phyloP scores from a whole-genome alignment of 441 rosid genomes.

The Gossypium armourianum region DNA sequence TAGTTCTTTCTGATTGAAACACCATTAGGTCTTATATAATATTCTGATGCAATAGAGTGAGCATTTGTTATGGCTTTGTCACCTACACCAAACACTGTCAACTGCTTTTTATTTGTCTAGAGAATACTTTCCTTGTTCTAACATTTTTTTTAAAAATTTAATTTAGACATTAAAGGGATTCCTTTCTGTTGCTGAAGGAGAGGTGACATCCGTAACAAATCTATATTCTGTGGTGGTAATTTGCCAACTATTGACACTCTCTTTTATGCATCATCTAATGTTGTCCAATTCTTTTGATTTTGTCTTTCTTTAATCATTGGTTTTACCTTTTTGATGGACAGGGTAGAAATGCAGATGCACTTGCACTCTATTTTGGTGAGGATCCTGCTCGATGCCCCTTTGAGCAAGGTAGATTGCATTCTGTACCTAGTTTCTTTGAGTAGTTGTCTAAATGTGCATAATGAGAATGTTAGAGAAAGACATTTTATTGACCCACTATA shows the following conservation, averaged over 20 bases:
- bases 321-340: constrained; percentile 26
- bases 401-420: constrained; percentile 68
- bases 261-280: not conserved
- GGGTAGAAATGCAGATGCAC: constrained; percentile 97
- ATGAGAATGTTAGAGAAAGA: not conserved
- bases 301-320: constrained; percentile 19
- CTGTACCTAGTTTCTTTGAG: not conserved
- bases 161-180: constrained; percentile 66
- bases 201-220: constrained; percentile 62
- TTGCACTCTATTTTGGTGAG: constrained; percentile 83
- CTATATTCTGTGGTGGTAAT: constrained; percentile 82
- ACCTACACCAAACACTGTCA: not conserved
- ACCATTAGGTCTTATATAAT: not conserved
- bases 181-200: constrained; percentile 61
- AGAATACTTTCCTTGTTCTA: constrained; percentile 4
- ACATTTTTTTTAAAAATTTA: not conserved
- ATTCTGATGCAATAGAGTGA: not conserved
- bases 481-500: not conserved
- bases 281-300: not conserved
- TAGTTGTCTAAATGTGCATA: not conserved
- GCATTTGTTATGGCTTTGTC: not conserved
- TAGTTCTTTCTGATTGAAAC: not conserved
- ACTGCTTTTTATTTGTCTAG: not conserved
- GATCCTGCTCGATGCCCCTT: constrained; percentile 90
- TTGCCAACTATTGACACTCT: constrained; percentile 14